Conservation (phyloP, 108 stramenopile species). For the Skeletonema costatum region DNA sequence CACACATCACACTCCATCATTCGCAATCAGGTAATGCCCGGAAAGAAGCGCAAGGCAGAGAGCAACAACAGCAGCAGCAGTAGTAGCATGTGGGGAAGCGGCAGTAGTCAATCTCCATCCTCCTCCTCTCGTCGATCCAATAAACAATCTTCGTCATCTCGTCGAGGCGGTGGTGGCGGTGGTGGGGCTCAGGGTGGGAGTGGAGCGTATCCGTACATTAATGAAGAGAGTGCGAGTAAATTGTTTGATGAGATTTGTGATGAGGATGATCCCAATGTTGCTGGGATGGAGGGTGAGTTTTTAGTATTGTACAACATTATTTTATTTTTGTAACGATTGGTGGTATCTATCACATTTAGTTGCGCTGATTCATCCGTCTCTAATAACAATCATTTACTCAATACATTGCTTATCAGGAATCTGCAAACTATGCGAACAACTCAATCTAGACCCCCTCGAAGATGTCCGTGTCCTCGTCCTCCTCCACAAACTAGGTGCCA, state of each 20-base stretch:
- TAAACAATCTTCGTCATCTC: background rate
- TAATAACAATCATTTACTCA: background rate
- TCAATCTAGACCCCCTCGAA: conserved; percentile 80
- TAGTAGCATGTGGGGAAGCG: background rate
- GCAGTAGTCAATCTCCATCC: background rate
- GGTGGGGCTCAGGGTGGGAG: background rate
- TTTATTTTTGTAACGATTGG: background rate
- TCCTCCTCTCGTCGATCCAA: background rate
- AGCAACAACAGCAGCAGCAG: background rate
- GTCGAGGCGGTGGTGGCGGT: background rate
- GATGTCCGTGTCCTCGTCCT: conserved; percentile 89
- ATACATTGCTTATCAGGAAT: conserved; percentile 49
- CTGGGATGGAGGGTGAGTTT: conserved; percentile 67
- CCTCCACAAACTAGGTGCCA: conserved; percentile 82
- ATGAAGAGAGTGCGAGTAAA: conserved; percentile 35
- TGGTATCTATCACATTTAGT: too few relatives aligned
- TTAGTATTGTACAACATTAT: background rate
- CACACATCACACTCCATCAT: too few relatives aligned
- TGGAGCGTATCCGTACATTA: background rate
- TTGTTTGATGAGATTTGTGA: conserved; percentile 71
- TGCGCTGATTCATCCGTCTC: background rate
- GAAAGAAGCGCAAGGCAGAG: conserved; percentile 6
- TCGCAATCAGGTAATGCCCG: background rate
- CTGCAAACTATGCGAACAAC: conserved; percentile 70
- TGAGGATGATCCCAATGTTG: conserved; percentile 63